Evolutionary conservation across 1,284 basidiomycete genomes (phyloP), one percentile per base, ranked within the genome.

Genomic region (Paramarasmius palmivorus): DNA sequence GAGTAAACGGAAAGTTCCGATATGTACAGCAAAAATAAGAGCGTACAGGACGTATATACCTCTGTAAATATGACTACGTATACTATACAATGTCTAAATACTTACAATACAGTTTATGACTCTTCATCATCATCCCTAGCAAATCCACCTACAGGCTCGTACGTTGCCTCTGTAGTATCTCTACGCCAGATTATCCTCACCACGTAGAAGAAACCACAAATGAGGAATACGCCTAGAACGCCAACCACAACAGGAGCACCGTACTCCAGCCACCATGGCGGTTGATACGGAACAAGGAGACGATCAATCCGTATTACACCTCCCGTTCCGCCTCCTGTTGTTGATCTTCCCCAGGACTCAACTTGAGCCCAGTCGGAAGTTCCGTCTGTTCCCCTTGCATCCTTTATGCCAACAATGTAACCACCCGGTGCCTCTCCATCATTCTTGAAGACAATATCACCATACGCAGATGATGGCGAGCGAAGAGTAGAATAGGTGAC

Each of bases 241-340:
- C 84, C 82, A 3, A 88, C 81, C 14, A 78, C 71, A 3, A 78
- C 63, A 0, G 90, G 89, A 4, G 76, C 74, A 41, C 88, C 86
- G 61, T 86, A 91, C 59, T 81, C 75, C 49, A 80, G 70, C 80
- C 86, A 92, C 90, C 89, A 92, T 14, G 85, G 78, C 0, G 96
- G 93, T 57, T 87, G 74, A 68, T 95, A 99, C 17, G 96, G 96
- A 35, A 86, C 64, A 39, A 98, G 73, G 8, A 98, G 78, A 22
- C 80, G 76, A 72, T 98, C 92, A 58, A 99, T 88, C 68, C 90
- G 82, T 53, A 98, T 80, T 23, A 98, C 92, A 3, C 97, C 96
- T 1, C 95, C 94, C 6, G 74, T 76, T 46, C 84, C 83, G 20
- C 76, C 75, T 10, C 79, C 80, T 3, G 80, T 83, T 29, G 90